phyloP scores from a whole-genome alignment of 2,329 filamentous ascomycete genomes.

The Clarireedia monteithiana region DNA sequence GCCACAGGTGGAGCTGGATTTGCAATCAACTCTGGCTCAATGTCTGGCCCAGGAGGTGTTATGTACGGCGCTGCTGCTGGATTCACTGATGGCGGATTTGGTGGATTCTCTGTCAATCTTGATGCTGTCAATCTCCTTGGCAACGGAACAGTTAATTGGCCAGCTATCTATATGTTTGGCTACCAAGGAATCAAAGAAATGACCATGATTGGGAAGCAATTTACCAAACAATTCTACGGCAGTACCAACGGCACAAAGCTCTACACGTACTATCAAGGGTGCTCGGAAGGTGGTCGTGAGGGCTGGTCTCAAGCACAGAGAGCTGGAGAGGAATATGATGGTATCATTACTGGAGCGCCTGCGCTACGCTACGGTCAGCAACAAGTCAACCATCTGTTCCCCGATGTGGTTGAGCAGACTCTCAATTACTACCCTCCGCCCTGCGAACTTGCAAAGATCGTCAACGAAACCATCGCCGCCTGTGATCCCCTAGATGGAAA shows the following conservation, averaged over 20 bases:
- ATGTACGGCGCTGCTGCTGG: slow-evolving; percentile 41
- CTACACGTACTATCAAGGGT: slow-evolving; percentile 30
- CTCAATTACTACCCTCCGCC: slow-evolving; percentile 36
- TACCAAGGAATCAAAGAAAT: slow-evolving; percentile 33
- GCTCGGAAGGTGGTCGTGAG: slow-evolving; percentile 41
- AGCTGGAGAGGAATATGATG: slow-evolving; percentile 36
- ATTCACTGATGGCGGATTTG: slow-evolving; percentile 43
- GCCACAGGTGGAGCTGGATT: slow-evolving; percentile 39
- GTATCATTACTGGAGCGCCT: slow-evolving; percentile 38
- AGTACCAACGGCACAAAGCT: slow-evolving; percentile 10
- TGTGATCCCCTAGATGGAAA: slow-evolving; percentile 49
- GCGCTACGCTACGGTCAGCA: slow-evolving; percentile 41
- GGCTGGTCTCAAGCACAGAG: slow-evolving; percentile 38
- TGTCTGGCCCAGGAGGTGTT: slow-evolving; percentile 33
- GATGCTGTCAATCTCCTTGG: slow-evolving; percentile 32
- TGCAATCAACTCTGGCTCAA: slow-evolving; percentile 34
- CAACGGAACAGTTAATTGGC: slow-evolving; percentile 29
- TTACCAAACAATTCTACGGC: slow-evolving; percentile 36
- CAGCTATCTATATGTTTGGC: slow-evolving; percentile 31
- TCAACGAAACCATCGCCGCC: slow-evolving; percentile 44
- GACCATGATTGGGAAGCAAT: slow-evolving; percentile 35
- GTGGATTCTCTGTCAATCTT: slow-evolving; percentile 35
- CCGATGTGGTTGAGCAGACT: slow-evolving; percentile 33
- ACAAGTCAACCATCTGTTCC: slow-evolving; percentile 36
- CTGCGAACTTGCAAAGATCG: slow-evolving; percentile 41